phyloP scores from a whole-genome alignment of 768 basidiomycete genomes.

The Amanita fuliginea region DNA sequence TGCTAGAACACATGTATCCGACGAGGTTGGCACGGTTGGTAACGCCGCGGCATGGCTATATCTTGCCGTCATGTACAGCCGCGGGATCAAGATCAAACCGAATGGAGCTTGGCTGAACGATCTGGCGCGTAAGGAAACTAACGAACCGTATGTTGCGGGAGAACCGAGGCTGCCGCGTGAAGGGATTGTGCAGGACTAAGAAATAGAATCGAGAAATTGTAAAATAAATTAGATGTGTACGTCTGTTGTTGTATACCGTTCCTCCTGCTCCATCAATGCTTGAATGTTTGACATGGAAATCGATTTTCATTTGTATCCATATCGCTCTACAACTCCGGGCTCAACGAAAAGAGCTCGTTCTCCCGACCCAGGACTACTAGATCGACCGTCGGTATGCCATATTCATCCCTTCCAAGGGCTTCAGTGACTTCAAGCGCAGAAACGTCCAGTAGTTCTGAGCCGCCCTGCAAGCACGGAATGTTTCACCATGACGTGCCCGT shows the following conservation, averaged over 20 bases:
- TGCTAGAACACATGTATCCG: constrained; percentile 67
- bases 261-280: background rate
- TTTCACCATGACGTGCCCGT: constrained; percentile 19
- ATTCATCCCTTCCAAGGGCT: constrained; percentile 8
- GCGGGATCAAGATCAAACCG: constrained; percentile 69
- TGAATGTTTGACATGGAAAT: constrained; percentile 45
- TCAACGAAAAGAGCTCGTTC: constrained; percentile 51
- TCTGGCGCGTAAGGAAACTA: constrained; percentile 63
- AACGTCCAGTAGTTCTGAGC: constrained; percentile 4
- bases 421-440: constrained; percentile 1
- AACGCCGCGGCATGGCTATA: constrained; percentile 56
- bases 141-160: constrained; percentile 50
- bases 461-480: background rate
- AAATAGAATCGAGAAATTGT: no score
- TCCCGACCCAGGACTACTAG: constrained; percentile 33
- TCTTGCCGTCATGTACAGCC: constrained; percentile 70
- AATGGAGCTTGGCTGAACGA: constrained; percentile 83
- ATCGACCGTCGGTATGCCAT: constrained; percentile 43
- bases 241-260: background rate
- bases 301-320: constrained; percentile 31
- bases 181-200: background rate
- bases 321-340: constrained; percentile 12
- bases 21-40: constrained; percentile 79
- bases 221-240: background rate
- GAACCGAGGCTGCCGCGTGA: constrained; percentile 68